A percentile compares a stretch with the other conserved stretches of the same genome.
Conservation (phyloP, 2,329 filamentous ascomycete species). For the Aspergillus sp. region DNA sequence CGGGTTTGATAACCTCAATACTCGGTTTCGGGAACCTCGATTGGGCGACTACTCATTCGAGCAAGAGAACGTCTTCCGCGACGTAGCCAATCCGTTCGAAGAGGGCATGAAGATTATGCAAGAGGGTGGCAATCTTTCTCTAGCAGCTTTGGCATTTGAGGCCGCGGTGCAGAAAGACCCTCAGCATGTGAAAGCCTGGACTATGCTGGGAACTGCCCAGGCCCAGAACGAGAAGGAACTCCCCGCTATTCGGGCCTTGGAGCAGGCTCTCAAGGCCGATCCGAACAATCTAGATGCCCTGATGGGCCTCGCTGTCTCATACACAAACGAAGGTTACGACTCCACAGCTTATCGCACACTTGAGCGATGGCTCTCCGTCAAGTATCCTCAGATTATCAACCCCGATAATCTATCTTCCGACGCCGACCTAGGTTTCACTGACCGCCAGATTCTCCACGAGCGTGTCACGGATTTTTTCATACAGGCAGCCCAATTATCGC, state of each 20-base stretch:
- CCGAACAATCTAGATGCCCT: constrained; percentile 82
- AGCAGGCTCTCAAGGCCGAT: constrained; percentile 85
- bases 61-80: constrained; percentile 84
- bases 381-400: constrained; percentile 81
- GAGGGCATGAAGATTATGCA: constrained; percentile 92
- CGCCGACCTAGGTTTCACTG: constrained; percentile 89
- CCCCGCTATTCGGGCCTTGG: constrained; percentile 88
- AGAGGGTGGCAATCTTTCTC: constrained; percentile 87
- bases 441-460: constrained; percentile 84
- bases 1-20: constrained; percentile 68
- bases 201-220: constrained; percentile 84
- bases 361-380: constrained; percentile 93
- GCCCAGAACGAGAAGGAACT: constrained; percentile 99
- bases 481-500: constrained; percentile 84
- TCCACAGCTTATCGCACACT: constrained; percentile 93
- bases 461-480: constrained; percentile 91
- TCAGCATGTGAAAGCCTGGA: constrained; percentile 88
- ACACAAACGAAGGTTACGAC: constrained; percentile 98
- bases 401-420: constrained; percentile 70
- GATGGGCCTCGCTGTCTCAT: constrained; percentile 94
- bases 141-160: constrained; percentile 93
- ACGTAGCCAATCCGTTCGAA: constrained; percentile 80
- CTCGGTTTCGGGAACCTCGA: constrained; percentile 71
- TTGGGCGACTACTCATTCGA: constrained; percentile 94
- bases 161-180: constrained; percentile 89